Conservation (phyloP, 352 stramenopile genomes). For the Pythium guiyangense region DNA sequence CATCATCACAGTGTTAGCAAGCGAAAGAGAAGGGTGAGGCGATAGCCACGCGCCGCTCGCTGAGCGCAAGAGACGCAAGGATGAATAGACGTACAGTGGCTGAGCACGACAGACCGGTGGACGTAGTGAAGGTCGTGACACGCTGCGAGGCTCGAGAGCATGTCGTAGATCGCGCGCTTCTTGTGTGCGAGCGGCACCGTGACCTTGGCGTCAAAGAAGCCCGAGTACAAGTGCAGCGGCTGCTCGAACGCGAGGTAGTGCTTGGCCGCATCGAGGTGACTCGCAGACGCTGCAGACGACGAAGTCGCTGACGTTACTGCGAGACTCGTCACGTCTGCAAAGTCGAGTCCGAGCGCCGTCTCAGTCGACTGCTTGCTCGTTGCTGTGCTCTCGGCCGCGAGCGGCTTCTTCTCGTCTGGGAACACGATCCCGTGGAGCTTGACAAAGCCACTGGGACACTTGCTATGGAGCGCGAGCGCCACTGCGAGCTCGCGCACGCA, state of each 20-base stretch:
- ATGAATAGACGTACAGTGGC: conserved; percentile 32
- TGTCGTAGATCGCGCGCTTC: conserved; percentile 70
- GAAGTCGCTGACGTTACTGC: too few relatives aligned
- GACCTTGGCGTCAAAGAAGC: conserved; percentile 62
- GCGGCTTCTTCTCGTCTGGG: conserved; percentile 33
- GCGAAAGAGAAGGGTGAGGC: neutral
- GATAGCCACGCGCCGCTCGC: neutral
- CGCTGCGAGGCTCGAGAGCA: conserved; percentile 48
- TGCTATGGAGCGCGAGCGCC: conserved; percentile 36
- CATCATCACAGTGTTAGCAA: neutral
- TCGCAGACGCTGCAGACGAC: neutral
- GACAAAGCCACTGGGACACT: conserved; percentile 49
- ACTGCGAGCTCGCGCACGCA: conserved; percentile 55
- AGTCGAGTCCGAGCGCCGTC: conserved; percentile 13
- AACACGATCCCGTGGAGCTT: conserved; percentile 69
- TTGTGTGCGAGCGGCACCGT: conserved; percentile 36
- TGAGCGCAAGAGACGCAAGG: neutral
- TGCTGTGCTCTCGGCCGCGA: conserved; percentile 5
- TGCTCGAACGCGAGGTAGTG: conserved; percentile 83
- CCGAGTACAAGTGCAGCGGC: conserved; percentile 71
- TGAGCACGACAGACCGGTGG: conserved; percentile 68
- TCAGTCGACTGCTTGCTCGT: conserved; percentile 4
- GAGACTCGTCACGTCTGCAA: too few relatives aligned
- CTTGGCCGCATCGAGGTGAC: conserved; percentile 29
- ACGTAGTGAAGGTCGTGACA: conserved; percentile 75